Evolutionary conservation across 78 protist species (phyloP), one percentile per base, ranked within the genome.

Genomic region (Dictyostelium brefeldianum): DNA sequence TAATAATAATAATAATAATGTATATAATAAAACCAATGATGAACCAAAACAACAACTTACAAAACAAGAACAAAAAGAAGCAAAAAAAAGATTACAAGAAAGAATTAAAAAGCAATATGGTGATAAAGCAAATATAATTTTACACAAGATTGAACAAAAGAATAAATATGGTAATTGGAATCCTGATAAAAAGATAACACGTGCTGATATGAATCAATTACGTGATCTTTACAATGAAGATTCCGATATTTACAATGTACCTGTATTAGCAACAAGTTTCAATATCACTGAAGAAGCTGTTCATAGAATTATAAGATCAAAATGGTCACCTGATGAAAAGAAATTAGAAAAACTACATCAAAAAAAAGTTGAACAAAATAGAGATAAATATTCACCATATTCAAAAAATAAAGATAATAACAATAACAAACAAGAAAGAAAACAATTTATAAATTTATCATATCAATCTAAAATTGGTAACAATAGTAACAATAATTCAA

Each of bases 101-200:
- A 81, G 20, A 64, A 47, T 46, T 25, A 75, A 47, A 48, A 73
- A 75, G 48, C 47, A 59, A 18, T 85, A 85, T 64, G 83, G 83
- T 27, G 54, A 75, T 22, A 73, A 83, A 17, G 92, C 83, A 20
- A 41, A 85, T 10, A 50, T 11, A 15, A 77, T 85, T 25, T 20
- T 85, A 20, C 27, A 48, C 11, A 85, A 85, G 15, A 85, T 85
- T 10, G 27, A 56, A 15, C 29, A 57, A 8, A 74, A 74, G 22
- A 50, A 48, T 7, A 73, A 57, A 31, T 43, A 43, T 75, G 92
- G 92, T 27, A 59, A 57, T 18, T 85, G 92, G 92, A 78, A 59
- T 6, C 92, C 92, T 46, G 18, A 41, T 0, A 75, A 29, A 41
- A 85, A 85, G 31, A 4, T 85, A 5, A 18, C 51, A 12, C 50